Conservation (phyloP, 2,329 filamentous ascomycete species). For the Hypoxylon sp. region DNA sequence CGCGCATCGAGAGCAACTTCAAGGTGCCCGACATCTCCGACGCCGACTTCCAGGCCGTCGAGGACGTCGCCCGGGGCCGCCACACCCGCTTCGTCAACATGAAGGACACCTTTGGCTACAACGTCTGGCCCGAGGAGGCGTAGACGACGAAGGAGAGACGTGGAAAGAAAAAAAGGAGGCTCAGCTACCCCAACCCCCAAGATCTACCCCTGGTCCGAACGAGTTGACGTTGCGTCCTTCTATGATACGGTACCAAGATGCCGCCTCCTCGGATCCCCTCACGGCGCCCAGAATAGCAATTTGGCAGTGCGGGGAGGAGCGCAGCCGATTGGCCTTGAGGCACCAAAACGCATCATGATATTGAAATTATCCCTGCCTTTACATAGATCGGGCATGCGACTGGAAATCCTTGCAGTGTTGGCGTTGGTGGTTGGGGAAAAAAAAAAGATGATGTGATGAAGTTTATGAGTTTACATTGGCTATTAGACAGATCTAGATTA, state of each 20-base stretch:
- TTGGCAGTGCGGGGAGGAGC: background rate
- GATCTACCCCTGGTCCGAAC: background rate
- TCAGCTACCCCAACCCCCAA: background rate
- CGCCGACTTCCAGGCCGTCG: slow-evolving; percentile 67
- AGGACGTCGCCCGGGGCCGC: slow-evolving; percentile 69
- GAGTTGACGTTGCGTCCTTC: background rate
- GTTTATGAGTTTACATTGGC: background rate
- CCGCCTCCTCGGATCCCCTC: background rate
- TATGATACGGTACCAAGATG: background rate
- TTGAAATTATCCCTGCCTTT: background rate
- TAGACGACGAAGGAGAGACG: slow-evolving; percentile 9
- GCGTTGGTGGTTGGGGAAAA: slow-evolving; percentile 19
- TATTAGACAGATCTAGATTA: no score
- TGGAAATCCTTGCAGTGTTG: slow-evolving; percentile 3
- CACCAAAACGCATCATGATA: background rate
- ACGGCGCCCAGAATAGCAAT: background rate
- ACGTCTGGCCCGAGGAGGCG: slow-evolving; percentile 70
- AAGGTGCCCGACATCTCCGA: slow-evolving; percentile 62
- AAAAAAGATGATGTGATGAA: background rate
- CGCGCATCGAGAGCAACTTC: slow-evolving; percentile 72
- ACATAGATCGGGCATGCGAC: slow-evolving; percentile 1
- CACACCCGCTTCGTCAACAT: slow-evolving; percentile 80
- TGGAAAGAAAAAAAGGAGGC: background rate
- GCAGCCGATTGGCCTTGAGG: background rate
- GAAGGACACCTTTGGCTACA: slow-evolving; percentile 81